A percentile compares a stretch with the other conserved stretches of the same genome.
Evolutionary conservation across 2,329 filamentous ascomycete species (phyloP).

Genomic region (Malbranchea zuffiana): DNA sequence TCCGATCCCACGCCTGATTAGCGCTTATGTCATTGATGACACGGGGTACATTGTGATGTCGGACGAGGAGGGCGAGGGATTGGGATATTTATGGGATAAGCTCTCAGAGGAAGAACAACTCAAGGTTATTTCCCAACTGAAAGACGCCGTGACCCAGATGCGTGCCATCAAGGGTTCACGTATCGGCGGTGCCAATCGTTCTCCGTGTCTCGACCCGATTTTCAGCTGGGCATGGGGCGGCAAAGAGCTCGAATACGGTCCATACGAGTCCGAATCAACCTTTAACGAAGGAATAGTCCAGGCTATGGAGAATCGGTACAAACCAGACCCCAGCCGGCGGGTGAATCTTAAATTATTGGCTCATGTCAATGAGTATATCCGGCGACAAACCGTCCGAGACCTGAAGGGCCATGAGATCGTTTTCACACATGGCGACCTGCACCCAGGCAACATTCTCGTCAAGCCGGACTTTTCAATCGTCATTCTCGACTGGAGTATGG

Average conservation of each 20-base stretch:
- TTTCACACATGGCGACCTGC: conserved; percentile 20
- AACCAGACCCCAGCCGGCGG: not conserved
- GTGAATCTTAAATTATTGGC: not conserved
- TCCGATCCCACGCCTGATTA: conserved; percentile 1
- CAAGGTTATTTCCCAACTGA: conserved; percentile 6
- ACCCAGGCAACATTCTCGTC: conserved; percentile 21
- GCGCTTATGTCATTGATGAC: conserved; percentile 9
- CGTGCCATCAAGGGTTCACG: conserved; percentile 9
- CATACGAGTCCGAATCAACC: conserved; percentile 5
- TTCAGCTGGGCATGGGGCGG: conserved; percentile 2
- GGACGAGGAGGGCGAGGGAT: conserved; percentile 1
- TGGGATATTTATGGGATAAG: conserved; percentile 3
- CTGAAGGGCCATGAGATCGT: conserved; percentile 17
- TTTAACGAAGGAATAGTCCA: conserved; percentile 10
- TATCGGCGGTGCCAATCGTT: conserved; percentile 2
- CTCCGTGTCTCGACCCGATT: conserved; percentile 5
- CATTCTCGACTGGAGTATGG: conserved; percentile 21
- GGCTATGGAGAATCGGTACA: conserved; percentile 5
- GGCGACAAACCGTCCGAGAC: conserved; percentile 15
- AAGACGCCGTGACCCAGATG: conserved; percentile 7
- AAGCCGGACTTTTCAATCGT: conserved; percentile 17
- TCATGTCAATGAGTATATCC: conserved; percentile 3
- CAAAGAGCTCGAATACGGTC: conserved; percentile 5
- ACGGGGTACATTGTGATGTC: conserved; percentile 10
- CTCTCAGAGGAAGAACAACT: conserved; percentile 1